Base-by-base conservation (phyloP, 257 asterid species). In the Perilla frutescens region DNA sequence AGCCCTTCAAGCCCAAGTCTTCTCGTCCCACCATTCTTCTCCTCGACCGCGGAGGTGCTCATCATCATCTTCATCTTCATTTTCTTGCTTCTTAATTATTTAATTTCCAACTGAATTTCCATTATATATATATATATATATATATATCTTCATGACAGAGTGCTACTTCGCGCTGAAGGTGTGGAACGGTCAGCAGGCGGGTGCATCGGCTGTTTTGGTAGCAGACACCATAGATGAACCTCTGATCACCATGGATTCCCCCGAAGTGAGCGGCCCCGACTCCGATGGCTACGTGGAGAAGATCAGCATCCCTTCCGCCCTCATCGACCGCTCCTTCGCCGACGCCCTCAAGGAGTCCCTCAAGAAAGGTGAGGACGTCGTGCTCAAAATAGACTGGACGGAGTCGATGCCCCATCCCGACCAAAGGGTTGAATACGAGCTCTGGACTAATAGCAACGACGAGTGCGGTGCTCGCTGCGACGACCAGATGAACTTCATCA, bases 351-450 rank as follows among this genome's bases (percentile, higher is more conserved):
- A 85, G 82, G 88, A 82, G 0, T 79, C 90, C 39, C 70, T 88
- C 43, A 82, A 80, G 83, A 79, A 79, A 57, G 85, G 85, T 0
- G 83, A 82, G 10, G 86, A 84, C 1, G 88, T 90, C 36, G 76
- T 88, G 36, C 53, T 92, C 6, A 92, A 87, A 45, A 81, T 92
- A 36, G 98, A 92, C 80, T 92, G 98, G 98, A 70, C 89, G 1
- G 98, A 92, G 62, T 92, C 98, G 1, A 80, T 92, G 91, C 98
- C 97, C 8, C 93, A 92, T 12, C 96, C 98, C 2, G 98, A 92
- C 62, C 82, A 88, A 40, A 78, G 92, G 74, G 98, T 92, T 2
- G 97, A 92, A 70, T 92, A 90, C 39, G 96, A 92, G 75, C 73
- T 92, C 1, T 92, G 97, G 97, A 90, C 98, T 3, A 92, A 90